A percentile compares a stretch with the other conserved stretches of the same genome.
Conservation (phyloP, 495 filamentous ascomycete species). For the Pseudotulostoma volvatum region DNA sequence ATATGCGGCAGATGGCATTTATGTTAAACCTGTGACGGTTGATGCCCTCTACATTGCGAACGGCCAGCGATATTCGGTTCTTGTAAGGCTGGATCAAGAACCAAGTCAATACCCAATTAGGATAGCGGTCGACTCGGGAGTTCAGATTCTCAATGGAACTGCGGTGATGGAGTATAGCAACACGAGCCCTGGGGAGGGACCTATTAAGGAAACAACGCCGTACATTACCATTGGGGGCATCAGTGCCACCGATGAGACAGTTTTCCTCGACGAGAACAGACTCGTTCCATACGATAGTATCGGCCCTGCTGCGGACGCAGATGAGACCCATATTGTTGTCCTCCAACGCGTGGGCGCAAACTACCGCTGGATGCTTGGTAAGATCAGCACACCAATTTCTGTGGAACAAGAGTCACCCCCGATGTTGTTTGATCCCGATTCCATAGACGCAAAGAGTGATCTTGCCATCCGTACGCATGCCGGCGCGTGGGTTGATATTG, state of each 20-base stretch:
- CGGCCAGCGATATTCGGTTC: conserved; percentile 22
- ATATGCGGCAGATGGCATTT: conserved; percentile 26
- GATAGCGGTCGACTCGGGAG: conserved; percentile 13
- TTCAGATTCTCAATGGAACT: conserved; percentile 20
- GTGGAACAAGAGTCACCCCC: no score
- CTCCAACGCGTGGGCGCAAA: conserved; percentile 23
- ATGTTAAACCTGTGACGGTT: conserved; percentile 19
- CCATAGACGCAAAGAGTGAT: conserved; percentile 14
- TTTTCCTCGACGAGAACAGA: conserved; percentile 20
- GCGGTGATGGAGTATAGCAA: conserved; percentile 21
- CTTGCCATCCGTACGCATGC: conserved; percentile 35
- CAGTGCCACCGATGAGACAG: conserved; percentile 18
- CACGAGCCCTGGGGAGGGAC: no score
- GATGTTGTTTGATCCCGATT: conserved; percentile 29
- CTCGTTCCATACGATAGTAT: conserved; percentile 27
- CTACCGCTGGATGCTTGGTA: conserved; percentile 32
- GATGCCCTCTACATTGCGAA: conserved; percentile 16
- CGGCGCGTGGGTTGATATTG: conserved; percentile 41
- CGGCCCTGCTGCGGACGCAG: conserved; percentile 21
- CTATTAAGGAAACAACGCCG: conserved; percentile 10
- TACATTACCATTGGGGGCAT: conserved; percentile 26
- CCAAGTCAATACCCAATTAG: conserved; percentile 18
- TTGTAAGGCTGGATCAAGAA: conserved; percentile 21
- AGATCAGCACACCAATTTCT: conserved; percentile 14
- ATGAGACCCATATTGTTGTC: conserved; percentile 20